Conservation (phyloP, 164 flowering plant species). For the Tetrastigma voinierianum region DNA sequence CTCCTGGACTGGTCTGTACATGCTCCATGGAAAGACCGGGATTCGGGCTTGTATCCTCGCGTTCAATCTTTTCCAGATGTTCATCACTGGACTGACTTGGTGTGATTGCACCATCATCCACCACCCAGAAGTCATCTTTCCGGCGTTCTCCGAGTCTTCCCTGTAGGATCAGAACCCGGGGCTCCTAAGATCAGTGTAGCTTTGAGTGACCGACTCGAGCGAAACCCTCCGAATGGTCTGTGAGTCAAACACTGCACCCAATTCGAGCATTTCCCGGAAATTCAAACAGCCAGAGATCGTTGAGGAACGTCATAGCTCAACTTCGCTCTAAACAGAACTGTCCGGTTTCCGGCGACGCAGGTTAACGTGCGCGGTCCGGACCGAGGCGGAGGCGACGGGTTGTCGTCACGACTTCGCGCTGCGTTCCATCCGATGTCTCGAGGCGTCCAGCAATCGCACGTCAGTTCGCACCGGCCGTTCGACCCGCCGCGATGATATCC, state of each 20-base stretch:
- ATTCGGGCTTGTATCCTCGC: slow-evolving; percentile 40
- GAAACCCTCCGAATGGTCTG: slow-evolving; percentile 46
- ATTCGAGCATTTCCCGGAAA: slow-evolving; percentile 26
- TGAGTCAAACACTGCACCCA: slow-evolving; percentile 64
- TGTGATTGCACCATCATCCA: slow-evolving; percentile 49
- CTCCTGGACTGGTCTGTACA: slow-evolving; percentile 70
- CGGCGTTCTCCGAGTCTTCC: slow-evolving; percentile 79
- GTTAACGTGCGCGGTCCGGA: slow-evolving; percentile 96
- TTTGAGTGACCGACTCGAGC: slow-evolving; percentile 91
- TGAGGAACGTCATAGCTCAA: slow-evolving; percentile 74
- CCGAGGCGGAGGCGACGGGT: slow-evolving; percentile 74
- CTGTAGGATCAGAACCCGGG: slow-evolving; percentile 68
- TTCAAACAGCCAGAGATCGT: slow-evolving; percentile 81
- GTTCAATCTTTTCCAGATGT: slow-evolving; percentile 65
- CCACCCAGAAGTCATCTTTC: slow-evolving; percentile 82
- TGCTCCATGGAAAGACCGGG: slow-evolving; percentile 82
- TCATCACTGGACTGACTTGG: slow-evolving; percentile 21
- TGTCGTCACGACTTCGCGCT: slow-evolving; percentile 55
- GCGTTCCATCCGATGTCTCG: too few relatives aligned
- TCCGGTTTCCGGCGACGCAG: slow-evolving; percentile 44
- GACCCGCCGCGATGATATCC: too few relatives aligned
- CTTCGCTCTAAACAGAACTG: slow-evolving; percentile 83
- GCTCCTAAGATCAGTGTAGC: slow-evolving; percentile 79
- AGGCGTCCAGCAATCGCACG: too few relatives aligned
- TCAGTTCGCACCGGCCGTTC: too few relatives aligned